Evolutionary conservation across 306 rosid species (phyloP).

Genomic region (Gastrolobium bilobum): DNA sequence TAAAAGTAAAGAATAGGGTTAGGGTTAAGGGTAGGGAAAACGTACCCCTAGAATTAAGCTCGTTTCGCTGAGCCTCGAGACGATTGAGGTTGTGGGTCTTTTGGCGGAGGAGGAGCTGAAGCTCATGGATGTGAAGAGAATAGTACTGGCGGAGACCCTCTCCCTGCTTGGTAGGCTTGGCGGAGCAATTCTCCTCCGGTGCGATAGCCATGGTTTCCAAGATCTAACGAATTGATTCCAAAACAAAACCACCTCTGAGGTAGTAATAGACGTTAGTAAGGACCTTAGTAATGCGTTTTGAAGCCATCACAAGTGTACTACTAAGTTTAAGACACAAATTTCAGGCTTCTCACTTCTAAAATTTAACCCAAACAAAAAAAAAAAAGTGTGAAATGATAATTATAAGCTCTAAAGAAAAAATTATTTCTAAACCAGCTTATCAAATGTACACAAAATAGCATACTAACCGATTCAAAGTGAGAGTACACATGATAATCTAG

Average conservation of each 20-base stretch:
- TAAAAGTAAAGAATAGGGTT: conserved; percentile 18
- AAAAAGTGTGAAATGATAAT: neutral
- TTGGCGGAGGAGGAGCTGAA: conserved; percentile 88
- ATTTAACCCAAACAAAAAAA: neutral
- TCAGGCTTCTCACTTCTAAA: neutral
- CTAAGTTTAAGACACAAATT: conserved; percentile 7
- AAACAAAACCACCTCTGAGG: too few relatives aligned
- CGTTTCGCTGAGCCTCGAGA: conserved; percentile 98
- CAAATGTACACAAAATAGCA: neutral
- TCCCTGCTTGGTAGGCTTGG: conserved; percentile 76
- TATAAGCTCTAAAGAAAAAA: neutral
- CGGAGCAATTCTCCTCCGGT: conserved; percentile 79
- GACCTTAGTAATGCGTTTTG: conserved; percentile 76
- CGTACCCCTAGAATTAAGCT: conserved; percentile 87
- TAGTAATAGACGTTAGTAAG: too few relatives aligned
- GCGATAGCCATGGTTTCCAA: conserved; percentile 55
- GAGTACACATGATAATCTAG: neutral
- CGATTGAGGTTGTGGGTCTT: conserved; percentile 95
- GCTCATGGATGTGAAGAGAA: conserved; percentile 89
- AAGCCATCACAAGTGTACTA: conserved; percentile 57
- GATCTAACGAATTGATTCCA: too few relatives aligned
- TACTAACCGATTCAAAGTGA: neutral
- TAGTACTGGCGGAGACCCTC: conserved; percentile 97
- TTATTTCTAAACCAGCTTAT: neutral
- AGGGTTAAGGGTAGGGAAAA: conserved; percentile 13